Conservation (phyloP, 2,329 filamentous ascomycete genomes). For the Ceratocystis lukuohia region DNA sequence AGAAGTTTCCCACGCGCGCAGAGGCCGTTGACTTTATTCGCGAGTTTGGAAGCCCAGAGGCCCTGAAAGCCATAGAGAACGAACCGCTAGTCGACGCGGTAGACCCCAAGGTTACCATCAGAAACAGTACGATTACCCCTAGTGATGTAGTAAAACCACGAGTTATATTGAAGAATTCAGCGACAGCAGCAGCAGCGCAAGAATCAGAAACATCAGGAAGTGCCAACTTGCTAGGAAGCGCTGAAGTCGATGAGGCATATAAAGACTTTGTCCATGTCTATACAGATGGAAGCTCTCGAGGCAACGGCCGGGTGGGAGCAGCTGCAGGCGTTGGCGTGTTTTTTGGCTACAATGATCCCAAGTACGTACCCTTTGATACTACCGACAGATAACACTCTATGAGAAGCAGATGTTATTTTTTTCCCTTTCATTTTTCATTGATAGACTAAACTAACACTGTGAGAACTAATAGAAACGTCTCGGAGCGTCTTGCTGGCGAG, state of each 20-base stretch:
- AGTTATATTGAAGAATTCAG: neutral
- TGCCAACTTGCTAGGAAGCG: neutral
- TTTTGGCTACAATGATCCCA: constrained; percentile 43
- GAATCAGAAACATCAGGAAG: neutral
- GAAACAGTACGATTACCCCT: constrained; percentile 7
- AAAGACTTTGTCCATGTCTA: constrained; percentile 32
- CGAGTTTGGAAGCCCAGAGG: constrained; percentile 33
- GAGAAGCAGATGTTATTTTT: neutral
- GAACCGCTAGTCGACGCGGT: constrained; percentile 24
- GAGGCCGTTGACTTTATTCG: constrained; percentile 71
- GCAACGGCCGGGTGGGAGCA: constrained; percentile 44
- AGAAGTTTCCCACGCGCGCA: constrained; percentile 50
- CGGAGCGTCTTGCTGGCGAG: constrained; percentile 59
- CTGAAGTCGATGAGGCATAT: constrained; percentile 25
- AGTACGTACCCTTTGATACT: constrained; percentile 29
- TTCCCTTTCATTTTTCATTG: neutral
- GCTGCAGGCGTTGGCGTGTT: constrained; percentile 50
- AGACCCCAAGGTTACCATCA: constrained; percentile 16
- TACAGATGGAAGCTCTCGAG: constrained; percentile 49
- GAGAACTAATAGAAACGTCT: constrained; percentile 41
- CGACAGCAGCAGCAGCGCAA: neutral
- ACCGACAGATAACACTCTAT: neutral
- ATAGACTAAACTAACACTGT: neutral
- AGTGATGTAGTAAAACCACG: neutral
- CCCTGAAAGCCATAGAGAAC: constrained; percentile 30